phyloP scores from a whole-genome alignment of 441 rosid species.

The Pelargonium cotyledonis region DNA sequence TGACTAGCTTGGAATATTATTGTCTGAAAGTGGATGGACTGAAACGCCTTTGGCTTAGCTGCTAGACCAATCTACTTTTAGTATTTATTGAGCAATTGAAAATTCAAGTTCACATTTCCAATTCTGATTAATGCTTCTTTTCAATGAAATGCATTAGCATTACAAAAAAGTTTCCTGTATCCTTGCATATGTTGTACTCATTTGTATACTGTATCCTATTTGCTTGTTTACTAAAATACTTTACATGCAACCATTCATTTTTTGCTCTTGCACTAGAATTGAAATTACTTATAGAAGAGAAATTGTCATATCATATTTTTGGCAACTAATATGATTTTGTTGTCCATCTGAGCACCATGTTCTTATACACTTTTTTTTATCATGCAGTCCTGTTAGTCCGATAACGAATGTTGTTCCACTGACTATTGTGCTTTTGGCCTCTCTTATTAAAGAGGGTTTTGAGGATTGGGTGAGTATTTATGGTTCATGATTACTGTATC shows the following conservation, averaged over 20 bases:
- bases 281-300: constrained; percentile 3
- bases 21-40: constrained; percentile 7
- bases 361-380: constrained; percentile 25
- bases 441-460: constrained; percentile 96
- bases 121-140: neutral
- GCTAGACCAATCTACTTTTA: neutral
- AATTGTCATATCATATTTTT: neutral
- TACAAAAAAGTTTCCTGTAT: neutral
- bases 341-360: neutral
- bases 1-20: neutral
- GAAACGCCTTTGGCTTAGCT: constrained; percentile 1
- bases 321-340: neutral
- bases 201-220: neutral
- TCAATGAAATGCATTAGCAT: neutral
- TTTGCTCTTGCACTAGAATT: neutral
- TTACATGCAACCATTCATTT: neutral
- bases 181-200: neutral
- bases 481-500: constrained; percentile 15
- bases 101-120: neutral
- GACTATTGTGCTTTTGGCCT: constrained; percentile 90
- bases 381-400: constrained; percentile 93
- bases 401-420: constrained; percentile 88
- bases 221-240: neutral
- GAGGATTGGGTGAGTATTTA: constrained; percentile 89
- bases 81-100: neutral